These are phyloP conservation scores for Aspergillus ostianus DNA, from an alignment of 495 filamentous ascomycete species.

Conservation along the genomic window DNA sequence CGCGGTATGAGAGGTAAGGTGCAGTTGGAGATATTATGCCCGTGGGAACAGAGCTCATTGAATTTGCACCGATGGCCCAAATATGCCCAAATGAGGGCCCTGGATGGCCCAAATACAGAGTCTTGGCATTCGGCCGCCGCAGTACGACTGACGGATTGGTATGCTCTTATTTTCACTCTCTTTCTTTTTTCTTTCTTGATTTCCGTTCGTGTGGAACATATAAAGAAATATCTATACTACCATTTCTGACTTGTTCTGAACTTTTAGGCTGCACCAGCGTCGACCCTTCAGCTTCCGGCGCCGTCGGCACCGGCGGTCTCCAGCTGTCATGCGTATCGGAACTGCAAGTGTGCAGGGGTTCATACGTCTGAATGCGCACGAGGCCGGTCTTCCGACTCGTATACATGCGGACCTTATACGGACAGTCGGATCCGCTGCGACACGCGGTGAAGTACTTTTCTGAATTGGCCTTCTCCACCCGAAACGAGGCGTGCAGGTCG, in stretches of 20 bases:
- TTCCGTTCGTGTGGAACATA: too few species aligned
- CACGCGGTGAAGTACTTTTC: not conserved
- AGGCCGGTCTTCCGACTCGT: not conserved
- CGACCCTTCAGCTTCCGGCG: not conserved
- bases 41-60: not conserved
- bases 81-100: not conserved
- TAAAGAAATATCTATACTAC: not conserved
- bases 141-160: not conserved
- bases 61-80: not conserved
- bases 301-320: not conserved
- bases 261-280: not conserved
- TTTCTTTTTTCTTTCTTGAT: too few species aligned
- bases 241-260: not conserved
- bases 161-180: not conserved
- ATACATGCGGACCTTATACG: not conserved
- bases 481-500: not conserved
- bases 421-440: not conserved
- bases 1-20: not conserved
- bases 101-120: not conserved
- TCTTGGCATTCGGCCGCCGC: not conserved
- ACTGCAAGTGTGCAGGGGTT: not conserved
- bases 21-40: not conserved
- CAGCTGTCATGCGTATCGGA: not conserved
- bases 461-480: not conserved
- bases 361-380: not conserved